Conservation (phyloP, 2,329 filamentous ascomycete species). For the Alternaria triticina region DNA sequence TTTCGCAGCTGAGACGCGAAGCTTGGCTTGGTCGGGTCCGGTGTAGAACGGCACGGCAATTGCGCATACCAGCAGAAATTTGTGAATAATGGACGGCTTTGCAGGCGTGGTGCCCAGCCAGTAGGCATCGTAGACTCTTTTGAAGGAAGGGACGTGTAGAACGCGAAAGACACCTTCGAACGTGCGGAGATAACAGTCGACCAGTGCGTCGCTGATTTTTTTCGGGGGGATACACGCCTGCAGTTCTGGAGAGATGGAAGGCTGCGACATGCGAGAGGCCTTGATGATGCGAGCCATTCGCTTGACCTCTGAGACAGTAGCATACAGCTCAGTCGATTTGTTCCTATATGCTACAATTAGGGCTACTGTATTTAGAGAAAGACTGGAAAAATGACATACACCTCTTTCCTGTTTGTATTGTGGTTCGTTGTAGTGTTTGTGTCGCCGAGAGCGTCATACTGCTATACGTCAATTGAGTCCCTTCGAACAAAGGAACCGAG, state of each 20-base stretch:
- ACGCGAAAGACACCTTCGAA: constrained; percentile 58
- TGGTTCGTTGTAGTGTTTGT: constrained; percentile 40
- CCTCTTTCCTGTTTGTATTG: constrained; percentile 47
- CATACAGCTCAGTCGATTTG: constrained; percentile 32
- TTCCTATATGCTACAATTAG: background rate
- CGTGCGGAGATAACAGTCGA: constrained; percentile 58
- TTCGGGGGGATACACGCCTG: constrained; percentile 56
- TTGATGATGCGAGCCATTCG: constrained; percentile 61
- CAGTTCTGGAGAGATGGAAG: constrained; percentile 53
- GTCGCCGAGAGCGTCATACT: constrained; percentile 28
- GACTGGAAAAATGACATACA: background rate
- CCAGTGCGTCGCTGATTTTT: constrained; percentile 53
- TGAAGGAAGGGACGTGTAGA: constrained; percentile 60
- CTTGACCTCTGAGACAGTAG: constrained; percentile 54
- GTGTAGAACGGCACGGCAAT: constrained; percentile 57
- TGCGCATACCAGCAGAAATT: constrained; percentile 52
- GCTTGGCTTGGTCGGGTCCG: constrained; percentile 53
- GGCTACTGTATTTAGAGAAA: background rate
- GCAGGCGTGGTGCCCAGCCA: constrained; percentile 53
- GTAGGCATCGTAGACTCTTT: constrained; percentile 56
- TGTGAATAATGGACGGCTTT: constrained; percentile 58
- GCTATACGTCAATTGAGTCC: background rate
- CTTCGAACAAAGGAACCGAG: rapidly evolving
- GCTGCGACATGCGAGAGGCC: constrained; percentile 42
- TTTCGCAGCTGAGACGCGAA: constrained; percentile 40